These are phyloP conservation scores for Hippophae tibetana DNA, from an alignment of 306 rosid genomes.

Conservation along the genomic window DNA sequence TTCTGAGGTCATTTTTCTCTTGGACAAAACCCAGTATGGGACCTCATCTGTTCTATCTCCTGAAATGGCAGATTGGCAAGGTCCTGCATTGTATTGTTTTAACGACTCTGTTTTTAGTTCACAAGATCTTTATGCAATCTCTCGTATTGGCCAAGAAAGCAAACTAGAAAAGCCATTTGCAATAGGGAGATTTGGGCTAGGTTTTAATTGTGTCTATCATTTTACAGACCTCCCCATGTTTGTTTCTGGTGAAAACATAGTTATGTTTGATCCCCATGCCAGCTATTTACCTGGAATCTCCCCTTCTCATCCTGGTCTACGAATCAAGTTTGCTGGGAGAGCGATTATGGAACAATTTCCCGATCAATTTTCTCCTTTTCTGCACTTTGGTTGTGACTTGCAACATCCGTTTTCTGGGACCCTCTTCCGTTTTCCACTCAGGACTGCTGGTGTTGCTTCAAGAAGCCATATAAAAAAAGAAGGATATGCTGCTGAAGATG, in stretches of 20 bases:
- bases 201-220: constrained; percentile 97
- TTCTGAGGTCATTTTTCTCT: constrained; percentile 79
- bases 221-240: constrained; percentile 89
- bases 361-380: constrained; percentile 84
- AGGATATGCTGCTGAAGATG: constrained; percentile 76
- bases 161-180: constrained; percentile 95
- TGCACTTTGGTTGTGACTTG: constrained; percentile 95
- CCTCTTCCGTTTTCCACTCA: constrained; percentile 85
- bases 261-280: constrained; percentile 97
- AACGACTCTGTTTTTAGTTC: constrained; percentile 86
- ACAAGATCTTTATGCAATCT: constrained; percentile 97
- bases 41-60: constrained; percentile 94
- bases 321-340: constrained; percentile 84
- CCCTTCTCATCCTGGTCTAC: constrained; percentile 94
- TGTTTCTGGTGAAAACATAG: constrained; percentile 94
- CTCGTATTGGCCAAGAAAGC: constrained; percentile 99
- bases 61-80: constrained; percentile 99
- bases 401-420: constrained; percentile 86
- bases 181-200: constrained; percentile 96
- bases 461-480: constrained; percentile 94
- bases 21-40: constrained; percentile 92
- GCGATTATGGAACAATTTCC: constrained; percentile 91
- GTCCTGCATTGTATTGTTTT: constrained; percentile 91
- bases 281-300: constrained; percentile 90
- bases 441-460: constrained; percentile 72